Evolutionary conservation across 2,329 filamentous ascomycete genomes (phyloP).

Genomic region (Talaromyces marneffei): DNA sequence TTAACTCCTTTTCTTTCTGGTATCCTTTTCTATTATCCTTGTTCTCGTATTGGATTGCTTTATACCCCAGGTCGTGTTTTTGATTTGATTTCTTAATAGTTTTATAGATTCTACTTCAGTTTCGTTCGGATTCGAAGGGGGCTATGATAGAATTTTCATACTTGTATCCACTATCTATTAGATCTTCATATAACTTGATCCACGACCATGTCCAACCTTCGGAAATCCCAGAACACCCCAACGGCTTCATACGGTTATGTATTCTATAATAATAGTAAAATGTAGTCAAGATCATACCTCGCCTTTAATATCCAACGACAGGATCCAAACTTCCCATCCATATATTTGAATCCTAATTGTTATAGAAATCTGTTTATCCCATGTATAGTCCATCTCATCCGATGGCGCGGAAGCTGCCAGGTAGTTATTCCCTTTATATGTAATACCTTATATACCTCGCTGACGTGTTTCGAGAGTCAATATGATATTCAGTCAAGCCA

Average conservation of each 20-base stretch:
- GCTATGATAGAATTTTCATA: neutral
- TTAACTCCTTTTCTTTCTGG: neutral
- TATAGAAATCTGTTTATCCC: too few relatives aligned
- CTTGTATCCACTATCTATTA: neutral
- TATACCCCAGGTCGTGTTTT: neutral
- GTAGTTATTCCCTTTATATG: neutral
- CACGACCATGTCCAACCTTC: neutral
- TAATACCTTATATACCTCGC: neutral
- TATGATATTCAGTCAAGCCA: neutral
- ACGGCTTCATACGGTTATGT: neutral
- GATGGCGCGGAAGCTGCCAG: neutral
- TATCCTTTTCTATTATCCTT: neutral
- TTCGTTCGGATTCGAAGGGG: neutral
- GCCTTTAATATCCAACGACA: too few relatives aligned
- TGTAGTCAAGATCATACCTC: neutral
- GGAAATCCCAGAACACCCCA: neutral
- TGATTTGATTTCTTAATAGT: neutral
- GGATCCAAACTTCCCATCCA: neutral
- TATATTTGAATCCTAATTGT: neutral
- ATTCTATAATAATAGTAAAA: neutral
- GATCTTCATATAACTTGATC: neutral
- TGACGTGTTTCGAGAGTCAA: neutral
- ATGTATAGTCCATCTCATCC: neutral
- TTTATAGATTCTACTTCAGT: neutral
- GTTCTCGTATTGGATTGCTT: neutral